Evolutionary conservation across 345 rosid species (phyloP), one percentile per base, ranked within the genome.

Genomic region (Eucalyptus curtisii): DNA sequence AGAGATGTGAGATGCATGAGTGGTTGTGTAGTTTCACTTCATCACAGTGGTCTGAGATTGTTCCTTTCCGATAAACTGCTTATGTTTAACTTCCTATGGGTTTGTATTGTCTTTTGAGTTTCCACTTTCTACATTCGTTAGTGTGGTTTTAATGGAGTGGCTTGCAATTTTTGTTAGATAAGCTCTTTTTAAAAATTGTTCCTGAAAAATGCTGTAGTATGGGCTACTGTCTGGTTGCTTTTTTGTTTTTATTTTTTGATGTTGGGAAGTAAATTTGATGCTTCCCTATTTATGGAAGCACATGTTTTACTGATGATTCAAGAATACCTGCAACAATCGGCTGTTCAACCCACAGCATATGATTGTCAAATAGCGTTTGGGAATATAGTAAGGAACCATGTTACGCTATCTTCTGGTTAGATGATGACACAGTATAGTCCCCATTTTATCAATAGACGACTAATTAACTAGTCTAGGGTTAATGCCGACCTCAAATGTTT

Each of bases 1-100:
- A 89, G 95, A 45, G n/a, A 79, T 40, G 24, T 68, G 89, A 91
- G 92, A 87, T 89, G 87, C 92, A 91, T 91, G 88, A 92, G 94
- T 93, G 49, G 85, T 89, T 86, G 79, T 81, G 85, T 91, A 86
- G 90, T 47, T 89, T 86, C 84, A 90, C 86, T 49, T 30, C 50
- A 13, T 19, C 25, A 40, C 24, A 27, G 49, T 52, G 47, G 49
- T 25, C 80, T 31, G 22, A 61, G 48, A 57, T 24, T 66, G 40
- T 68, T 87, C 81, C 30, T 76, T 76, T 76, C 87, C 87, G 45
- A 86, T 31, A 52, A 86, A 50, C 87, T 50, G 64, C 44, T 37
- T 20, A 8, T 11, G 47, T 76, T 76, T 40, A 20, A 76, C 27
- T 76, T 76, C 82, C 82, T 37, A 76, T 76, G 82, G 47, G 8